Conservation (phyloP, 1,139 yeast species). For the Kluyveromyces sp. region DNA sequence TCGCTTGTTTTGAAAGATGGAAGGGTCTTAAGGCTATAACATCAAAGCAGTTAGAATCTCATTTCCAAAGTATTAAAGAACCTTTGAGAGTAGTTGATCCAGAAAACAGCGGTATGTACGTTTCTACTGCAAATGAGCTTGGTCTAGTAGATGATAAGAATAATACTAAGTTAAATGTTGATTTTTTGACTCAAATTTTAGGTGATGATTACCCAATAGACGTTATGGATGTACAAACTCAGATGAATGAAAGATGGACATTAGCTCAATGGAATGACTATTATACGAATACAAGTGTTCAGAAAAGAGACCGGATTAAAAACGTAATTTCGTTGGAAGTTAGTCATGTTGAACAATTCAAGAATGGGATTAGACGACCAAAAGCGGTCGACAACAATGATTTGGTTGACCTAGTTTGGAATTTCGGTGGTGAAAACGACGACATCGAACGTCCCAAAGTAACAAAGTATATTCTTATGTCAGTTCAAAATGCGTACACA, state of each 20-base stretch:
- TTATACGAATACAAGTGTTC: slow-evolving; percentile 38
- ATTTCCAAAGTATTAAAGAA: slow-evolving; percentile 30
- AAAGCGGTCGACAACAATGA: slow-evolving; percentile 58
- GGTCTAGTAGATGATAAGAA: slow-evolving; percentile 4
- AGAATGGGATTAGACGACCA: slow-evolving; percentile 52
- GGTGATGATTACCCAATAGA: slow-evolving; percentile 64
- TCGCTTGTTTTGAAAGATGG: slow-evolving; percentile 17
- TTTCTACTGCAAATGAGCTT: slow-evolving; percentile 36
- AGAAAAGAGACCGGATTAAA: slow-evolving; percentile 52
- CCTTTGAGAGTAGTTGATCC: slow-evolving; percentile 35
- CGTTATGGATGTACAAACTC: slow-evolving; percentile 87
- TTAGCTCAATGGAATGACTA: slow-evolving; percentile 71
- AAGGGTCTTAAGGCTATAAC: slow-evolving; percentile 18
- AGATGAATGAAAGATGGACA: slow-evolving; percentile 60
- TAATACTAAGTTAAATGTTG: slow-evolving; percentile 17
- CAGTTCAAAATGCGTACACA: slow-evolving; percentile 71
- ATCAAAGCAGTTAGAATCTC: slow-evolving; percentile 33
- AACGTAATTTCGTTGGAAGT: slow-evolving; percentile 81
- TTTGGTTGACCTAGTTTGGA: slow-evolving; percentile 64
- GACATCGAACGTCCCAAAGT: slow-evolving; percentile 53
- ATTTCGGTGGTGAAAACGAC: slow-evolving; percentile 8
- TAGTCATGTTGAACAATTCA: slow-evolving; percentile 45
- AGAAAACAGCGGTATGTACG: slow-evolving; percentile 31
- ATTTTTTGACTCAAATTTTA: slow-evolving; percentile 48
- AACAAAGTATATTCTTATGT: slow-evolving; percentile 79